Evolutionary conservation across 345 rosid species (phyloP).

Genomic region (Punica granatum): DNA sequence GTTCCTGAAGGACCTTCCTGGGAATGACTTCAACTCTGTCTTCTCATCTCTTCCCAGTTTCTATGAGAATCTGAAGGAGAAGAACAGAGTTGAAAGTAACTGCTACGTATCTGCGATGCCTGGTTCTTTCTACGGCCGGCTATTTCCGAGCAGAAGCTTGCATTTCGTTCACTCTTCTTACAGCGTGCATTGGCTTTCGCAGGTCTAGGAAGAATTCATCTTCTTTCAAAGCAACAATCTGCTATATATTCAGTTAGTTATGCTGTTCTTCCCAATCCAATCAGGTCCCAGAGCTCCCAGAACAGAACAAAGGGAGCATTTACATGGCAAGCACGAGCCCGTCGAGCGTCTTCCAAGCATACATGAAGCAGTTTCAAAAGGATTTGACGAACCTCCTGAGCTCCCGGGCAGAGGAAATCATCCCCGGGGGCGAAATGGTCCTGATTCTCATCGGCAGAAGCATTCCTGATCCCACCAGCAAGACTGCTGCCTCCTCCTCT

Average conservation of each 20-base stretch:
- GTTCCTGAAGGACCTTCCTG: conserved; percentile 9
- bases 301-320: no score
- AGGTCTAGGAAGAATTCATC: background rate
- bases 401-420: conserved; percentile 2
- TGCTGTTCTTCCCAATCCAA: background rate
- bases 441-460: no score
- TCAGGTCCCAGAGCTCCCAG: conserved; percentile 6
- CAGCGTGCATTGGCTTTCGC: conserved; percentile 11
- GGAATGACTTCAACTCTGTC: conserved; percentile 8
- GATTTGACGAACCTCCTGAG: conserved; percentile 1
- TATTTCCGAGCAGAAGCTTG: conserved; percentile 2
- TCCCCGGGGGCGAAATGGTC: background rate
- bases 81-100: background rate
- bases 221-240: background rate
- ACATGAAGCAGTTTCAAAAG: conserved; percentile 8
- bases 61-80: no score
- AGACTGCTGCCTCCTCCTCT: background rate
- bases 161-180: conserved; percentile 8
- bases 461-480: background rate
- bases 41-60: background rate
- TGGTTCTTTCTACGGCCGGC: conserved; percentile 7
- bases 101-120: conserved; percentile 1
- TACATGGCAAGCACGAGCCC: conserved; percentile 5
- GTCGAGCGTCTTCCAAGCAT: conserved; percentile 9
- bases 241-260: background rate